Evolutionary conservation across 176 grass and related monocot species (phyloP).

Genomic region (Saccharum officinarum): DNA sequence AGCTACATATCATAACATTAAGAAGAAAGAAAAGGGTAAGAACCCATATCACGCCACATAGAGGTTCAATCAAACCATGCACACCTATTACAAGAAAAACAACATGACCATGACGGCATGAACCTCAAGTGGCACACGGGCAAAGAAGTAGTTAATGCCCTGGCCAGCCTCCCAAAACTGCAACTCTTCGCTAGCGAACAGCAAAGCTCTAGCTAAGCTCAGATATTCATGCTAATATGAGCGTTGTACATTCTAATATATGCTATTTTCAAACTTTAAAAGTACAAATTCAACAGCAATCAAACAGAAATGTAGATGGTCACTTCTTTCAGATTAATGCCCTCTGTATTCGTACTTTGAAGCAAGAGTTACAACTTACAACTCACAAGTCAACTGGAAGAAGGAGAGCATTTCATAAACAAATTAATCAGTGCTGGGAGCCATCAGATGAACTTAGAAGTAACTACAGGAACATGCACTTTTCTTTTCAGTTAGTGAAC

Average conservation of each 20-base stretch:
- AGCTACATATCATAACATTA: background rate
- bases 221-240: background rate
- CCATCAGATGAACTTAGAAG: background rate
- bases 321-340: background rate
- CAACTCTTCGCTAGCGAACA: too few relatives aligned
- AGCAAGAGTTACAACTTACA: background rate
- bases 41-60: background rate
- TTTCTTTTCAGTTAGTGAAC: background rate
- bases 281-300: slow-evolving; percentile 14
- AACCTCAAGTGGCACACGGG: background rate
- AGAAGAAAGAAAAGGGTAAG: background rate
- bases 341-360: background rate
- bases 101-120: background rate
- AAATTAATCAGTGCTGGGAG: background rate
- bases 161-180: background rate
- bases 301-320: background rate
- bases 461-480: background rate
- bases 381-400: slow-evolving; percentile 12
- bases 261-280: background rate
- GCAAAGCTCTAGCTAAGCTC: too few relatives aligned
- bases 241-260: background rate
- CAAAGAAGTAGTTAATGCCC: background rate
- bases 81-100: background rate
- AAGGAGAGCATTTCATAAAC: background rate
- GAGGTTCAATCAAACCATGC: background rate